These are phyloP conservation scores for Carex sylvatica DNA, from an alignment of 202 grass and related monocot genomes.

Conservation along the genomic window DNA sequence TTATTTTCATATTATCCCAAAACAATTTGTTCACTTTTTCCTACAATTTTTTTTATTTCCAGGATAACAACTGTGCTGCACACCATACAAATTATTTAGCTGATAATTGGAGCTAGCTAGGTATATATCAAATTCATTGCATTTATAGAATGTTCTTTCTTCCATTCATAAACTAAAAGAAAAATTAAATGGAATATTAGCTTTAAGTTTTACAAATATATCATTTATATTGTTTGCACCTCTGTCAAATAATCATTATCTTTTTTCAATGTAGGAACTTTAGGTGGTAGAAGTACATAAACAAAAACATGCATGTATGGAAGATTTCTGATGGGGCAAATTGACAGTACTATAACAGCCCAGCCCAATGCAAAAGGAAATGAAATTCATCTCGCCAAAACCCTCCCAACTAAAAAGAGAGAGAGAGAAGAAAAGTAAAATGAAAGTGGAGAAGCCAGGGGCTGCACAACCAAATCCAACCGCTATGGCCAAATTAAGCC, in stretches of 20 bases:
- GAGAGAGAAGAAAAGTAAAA: not conserved
- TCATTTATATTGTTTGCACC: not conserved
- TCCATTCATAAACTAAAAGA: not conserved
- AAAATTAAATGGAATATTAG: not conserved
- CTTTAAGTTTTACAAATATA: not conserved
- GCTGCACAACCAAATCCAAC: not conserved
- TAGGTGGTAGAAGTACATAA: not conserved
- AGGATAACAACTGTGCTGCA: not conserved
- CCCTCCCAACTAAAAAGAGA: not conserved
- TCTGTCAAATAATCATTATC: not conserved
- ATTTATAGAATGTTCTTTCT: not conserved
- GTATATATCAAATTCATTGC: too few species aligned
- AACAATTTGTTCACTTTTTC: not conserved
- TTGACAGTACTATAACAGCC: not conserved
- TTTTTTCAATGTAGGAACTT: not conserved
- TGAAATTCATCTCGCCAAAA: not conserved
- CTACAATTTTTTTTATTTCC: not conserved
- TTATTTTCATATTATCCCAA: not conserved
- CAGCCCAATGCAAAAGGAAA: not conserved
- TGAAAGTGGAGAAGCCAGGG: not conserved
- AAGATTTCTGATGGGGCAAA: not conserved
- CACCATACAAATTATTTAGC: not conserved
- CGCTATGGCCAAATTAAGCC: not conserved
- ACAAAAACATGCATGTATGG: not conserved
- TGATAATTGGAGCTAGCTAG: too few species aligned